Conservation (phyloP, 768 basidiomycete species). For the Phylloporus sp. region DNA sequence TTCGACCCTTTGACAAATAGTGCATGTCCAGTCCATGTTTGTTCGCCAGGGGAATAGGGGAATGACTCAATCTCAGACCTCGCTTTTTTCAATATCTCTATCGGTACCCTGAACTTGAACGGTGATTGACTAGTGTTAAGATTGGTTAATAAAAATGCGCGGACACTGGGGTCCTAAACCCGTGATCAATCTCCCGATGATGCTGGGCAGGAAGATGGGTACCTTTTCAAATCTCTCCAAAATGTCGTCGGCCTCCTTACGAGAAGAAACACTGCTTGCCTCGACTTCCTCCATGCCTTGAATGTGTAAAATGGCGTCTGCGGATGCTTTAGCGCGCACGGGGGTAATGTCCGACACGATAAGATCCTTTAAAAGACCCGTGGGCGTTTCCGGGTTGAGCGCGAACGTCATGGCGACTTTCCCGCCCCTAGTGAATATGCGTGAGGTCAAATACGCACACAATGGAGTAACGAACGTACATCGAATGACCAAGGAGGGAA, state of each 20-base stretch:
- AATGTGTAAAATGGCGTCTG: conserved; percentile 64
- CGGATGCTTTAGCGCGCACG: conserved; percentile 47
- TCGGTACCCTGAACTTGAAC: conserved; percentile 69
- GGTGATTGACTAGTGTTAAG: conserved; percentile 38
- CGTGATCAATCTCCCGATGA: conserved; percentile 2
- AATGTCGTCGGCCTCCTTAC: conserved; percentile 66
- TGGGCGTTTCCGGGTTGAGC: conserved; percentile 38
- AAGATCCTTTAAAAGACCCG: conserved; percentile 45
- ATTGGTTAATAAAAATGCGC: conserved; percentile 87
- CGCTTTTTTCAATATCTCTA: conserved; percentile 56
- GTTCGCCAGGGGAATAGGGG: conserved; percentile 58
- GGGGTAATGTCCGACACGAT: conserved; percentile 85
- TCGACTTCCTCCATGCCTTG: conserved; percentile 74
- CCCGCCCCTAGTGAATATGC: conserved; percentile 60
- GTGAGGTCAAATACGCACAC: background rate
- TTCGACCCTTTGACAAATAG: conserved; percentile 76
- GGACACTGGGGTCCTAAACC: conserved; percentile 62
- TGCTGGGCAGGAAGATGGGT: conserved; percentile 10
- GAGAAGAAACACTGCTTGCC: conserved; percentile 46
- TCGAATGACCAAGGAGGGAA: conserved; percentile 83
- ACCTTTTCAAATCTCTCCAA: conserved; percentile 62
- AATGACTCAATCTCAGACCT: conserved; percentile 74
- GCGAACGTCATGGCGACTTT: conserved; percentile 76
- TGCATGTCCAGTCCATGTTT: conserved; percentile 51
- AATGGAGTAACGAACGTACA: conserved; percentile 45